Conservation (phyloP, 2,329 filamentous ascomycete genomes). For the Samsoniella hepiali region DNA sequence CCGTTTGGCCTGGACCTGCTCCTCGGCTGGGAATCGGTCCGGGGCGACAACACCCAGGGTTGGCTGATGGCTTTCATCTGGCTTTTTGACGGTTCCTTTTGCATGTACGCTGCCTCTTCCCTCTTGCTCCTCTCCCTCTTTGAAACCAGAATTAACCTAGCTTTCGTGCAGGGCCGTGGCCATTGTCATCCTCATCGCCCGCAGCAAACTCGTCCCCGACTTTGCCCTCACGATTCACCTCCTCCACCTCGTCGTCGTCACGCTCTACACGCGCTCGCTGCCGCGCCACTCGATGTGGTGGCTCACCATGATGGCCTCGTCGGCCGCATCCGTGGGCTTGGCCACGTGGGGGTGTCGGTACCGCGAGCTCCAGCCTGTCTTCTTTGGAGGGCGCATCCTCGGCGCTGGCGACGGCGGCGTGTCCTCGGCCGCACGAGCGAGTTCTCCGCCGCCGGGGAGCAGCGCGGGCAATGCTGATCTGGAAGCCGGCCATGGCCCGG, state of each 20-base stretch:
- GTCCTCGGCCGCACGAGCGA: slow-evolving; percentile 10
- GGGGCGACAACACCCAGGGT: slow-evolving; percentile 60
- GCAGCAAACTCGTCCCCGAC: slow-evolving; percentile 91
- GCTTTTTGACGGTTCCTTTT: slow-evolving; percentile 53
- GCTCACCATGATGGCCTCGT: slow-evolving; percentile 53
- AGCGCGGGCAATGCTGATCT: slow-evolving; percentile 21
- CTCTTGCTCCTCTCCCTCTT: background rate
- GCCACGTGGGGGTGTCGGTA: slow-evolving; percentile 91
- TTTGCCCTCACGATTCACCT: slow-evolving; percentile 88
- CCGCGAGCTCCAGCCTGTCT: slow-evolving; percentile 83
- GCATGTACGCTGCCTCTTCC: slow-evolving; percentile 38
- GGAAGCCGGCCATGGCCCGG: slow-evolving; percentile 24
- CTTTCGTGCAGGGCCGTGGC: slow-evolving; percentile 64
- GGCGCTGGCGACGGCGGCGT: slow-evolving; percentile 25
- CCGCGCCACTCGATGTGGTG: slow-evolving; percentile 87
- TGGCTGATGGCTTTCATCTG: slow-evolving; percentile 59
- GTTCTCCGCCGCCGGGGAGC: slow-evolving; percentile 24
- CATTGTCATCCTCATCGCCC: slow-evolving; percentile 77
- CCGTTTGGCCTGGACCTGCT: slow-evolving; percentile 52
- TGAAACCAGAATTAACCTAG: background rate
- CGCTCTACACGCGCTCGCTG: slow-evolving; percentile 72
- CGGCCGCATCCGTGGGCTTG: slow-evolving; percentile 50
- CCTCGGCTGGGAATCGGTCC: slow-evolving; percentile 56
- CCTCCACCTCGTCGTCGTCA: slow-evolving; percentile 74
- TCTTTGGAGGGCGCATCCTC: slow-evolving; percentile 60